Conservation (phyloP, 148 eudicot species). For the Oxyria digyna region DNA sequence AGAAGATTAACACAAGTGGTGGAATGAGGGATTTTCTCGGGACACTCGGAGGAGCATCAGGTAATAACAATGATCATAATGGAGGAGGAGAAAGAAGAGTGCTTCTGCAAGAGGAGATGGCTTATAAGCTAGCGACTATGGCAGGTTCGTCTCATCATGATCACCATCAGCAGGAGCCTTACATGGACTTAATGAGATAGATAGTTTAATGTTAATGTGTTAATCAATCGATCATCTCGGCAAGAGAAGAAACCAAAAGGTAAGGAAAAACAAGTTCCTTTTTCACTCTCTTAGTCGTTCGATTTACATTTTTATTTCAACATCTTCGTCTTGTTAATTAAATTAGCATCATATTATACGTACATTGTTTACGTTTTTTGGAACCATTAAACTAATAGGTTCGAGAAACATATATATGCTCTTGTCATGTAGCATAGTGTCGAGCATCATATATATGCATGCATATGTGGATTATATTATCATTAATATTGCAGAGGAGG, state of each 20-base stretch:
- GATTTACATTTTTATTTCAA: constrained; percentile 4
- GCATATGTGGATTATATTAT: not conserved
- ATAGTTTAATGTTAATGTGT: not conserved
- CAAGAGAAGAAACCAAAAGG: constrained; percentile 8
- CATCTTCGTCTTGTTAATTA: not conserved
- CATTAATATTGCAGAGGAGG: too few relatives aligned
- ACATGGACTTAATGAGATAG: constrained; percentile 11
- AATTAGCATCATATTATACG: not conserved
- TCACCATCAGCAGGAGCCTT: constrained; percentile 3
- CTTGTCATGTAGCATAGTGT: constrained; percentile 7
- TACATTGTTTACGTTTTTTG: not conserved
- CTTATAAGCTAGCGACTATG: constrained; percentile 5
- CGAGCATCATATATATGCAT: constrained; percentile 4
- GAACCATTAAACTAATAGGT: not conserved
- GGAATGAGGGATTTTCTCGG: constrained; percentile 10
- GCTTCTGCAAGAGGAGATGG: constrained; percentile 4
- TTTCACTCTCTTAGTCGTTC: not conserved
- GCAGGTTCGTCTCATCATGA: not conserved
- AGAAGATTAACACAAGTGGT: constrained; percentile 1
- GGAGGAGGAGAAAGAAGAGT: constrained; percentile 7
- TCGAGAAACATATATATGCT: not conserved
- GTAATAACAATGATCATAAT: not conserved
- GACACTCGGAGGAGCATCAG: constrained; percentile 3
- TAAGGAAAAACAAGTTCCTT: not conserved
- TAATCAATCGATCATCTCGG: not conserved